phyloP scores from a whole-genome alignment of 78 protist genomes.

The Ministeria vibrans region DNA sequence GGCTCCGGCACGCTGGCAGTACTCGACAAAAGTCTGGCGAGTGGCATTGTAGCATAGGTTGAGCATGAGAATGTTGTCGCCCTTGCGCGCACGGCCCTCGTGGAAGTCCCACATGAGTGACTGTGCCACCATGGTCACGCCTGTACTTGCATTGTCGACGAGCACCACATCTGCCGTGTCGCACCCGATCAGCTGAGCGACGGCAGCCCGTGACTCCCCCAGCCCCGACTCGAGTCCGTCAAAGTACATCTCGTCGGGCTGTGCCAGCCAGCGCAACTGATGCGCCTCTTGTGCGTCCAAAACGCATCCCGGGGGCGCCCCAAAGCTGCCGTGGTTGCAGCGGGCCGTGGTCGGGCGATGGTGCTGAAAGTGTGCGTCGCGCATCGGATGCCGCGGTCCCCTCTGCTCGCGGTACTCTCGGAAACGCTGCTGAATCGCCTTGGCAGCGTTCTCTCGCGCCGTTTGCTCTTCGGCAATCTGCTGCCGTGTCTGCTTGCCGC shows the following conservation, averaged over 20 bases:
- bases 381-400: too few species aligned
- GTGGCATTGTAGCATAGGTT: not conserved
- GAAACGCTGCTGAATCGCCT: too few species aligned
- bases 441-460: too few species aligned
- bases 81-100: not conserved
- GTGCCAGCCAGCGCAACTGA: not conserved
- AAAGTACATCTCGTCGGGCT: not conserved
- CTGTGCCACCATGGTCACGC: not conserved
- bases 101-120: not conserved
- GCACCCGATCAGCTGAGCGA: not conserved
- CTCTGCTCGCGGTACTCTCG: too few species aligned
- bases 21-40: not conserved
- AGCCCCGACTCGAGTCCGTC: not conserved
- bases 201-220: not conserved
- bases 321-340: not conserved
- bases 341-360: too few species aligned
- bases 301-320: not conserved
- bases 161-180: not conserved
- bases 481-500: too few species aligned
- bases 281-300: not conserved
- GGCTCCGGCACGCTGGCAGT: not conserved
- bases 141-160: slow-evolving; percentile 1
- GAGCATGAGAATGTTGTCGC: not conserved
- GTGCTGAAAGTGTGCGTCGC: too few species aligned
- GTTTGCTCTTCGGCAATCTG: too few species aligned